Evolutionary conservation across 331 rosid species (phyloP).

Genomic region (Malus hybrid): DNA sequence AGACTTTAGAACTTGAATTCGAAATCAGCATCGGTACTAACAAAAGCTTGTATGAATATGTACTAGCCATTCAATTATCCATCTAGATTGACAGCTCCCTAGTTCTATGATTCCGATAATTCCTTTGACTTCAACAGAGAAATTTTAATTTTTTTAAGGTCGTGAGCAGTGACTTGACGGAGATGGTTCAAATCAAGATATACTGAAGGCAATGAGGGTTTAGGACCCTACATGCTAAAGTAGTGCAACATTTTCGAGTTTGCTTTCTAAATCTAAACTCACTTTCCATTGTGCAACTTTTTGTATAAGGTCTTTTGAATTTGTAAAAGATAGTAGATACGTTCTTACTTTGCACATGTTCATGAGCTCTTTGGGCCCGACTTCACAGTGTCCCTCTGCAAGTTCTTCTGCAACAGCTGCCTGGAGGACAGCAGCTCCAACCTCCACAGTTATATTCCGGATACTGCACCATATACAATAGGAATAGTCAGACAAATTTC

Average conservation of each 20-base stretch:
- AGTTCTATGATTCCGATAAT: too few relatives aligned
- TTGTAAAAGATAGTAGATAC: not conserved
- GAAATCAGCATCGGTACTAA: too few relatives aligned
- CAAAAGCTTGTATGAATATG: too few relatives aligned
- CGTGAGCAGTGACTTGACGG: too few relatives aligned
- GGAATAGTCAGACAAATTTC: slow-evolving; percentile 2
- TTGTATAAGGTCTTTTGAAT: not conserved
- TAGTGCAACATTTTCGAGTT: not conserved
- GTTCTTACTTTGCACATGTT: slow-evolving; percentile 75
- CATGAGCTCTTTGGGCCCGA: slow-evolving; percentile 64
- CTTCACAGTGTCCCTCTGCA: slow-evolving; percentile 78
- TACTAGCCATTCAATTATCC: too few relatives aligned
- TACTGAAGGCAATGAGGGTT: too few relatives aligned
- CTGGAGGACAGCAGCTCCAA: slow-evolving; percentile 87
- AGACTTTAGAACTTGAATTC: not conserved
- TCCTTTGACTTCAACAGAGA: too few relatives aligned
- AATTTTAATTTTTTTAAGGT: too few relatives aligned
- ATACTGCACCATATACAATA: slow-evolving; percentile 45
- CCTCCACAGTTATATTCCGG: slow-evolving; percentile 73
- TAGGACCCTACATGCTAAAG: not conserved
- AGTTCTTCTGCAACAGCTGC: slow-evolving; percentile 74
- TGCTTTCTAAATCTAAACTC: not conserved
- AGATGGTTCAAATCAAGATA: not conserved
- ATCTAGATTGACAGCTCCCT: too few relatives aligned
- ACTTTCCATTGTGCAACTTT: not conserved